Base-by-base conservation (phyloP, 495 filamentous ascomycete genomes). In the Usnea hakonensis region DNA sequence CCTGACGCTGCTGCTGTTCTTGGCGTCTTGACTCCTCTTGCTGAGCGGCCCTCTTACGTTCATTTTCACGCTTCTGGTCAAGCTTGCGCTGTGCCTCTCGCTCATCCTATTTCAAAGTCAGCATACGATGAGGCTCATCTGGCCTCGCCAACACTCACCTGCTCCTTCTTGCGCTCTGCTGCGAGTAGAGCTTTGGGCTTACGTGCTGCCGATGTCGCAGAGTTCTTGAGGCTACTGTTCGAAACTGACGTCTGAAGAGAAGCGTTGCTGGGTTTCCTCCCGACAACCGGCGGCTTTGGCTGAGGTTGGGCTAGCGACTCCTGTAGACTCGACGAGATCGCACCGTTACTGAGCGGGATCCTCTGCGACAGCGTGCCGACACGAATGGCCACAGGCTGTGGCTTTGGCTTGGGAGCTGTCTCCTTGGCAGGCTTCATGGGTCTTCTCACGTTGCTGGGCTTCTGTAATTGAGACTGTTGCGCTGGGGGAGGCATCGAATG, bases 321-420 rank as follows among this genome's bases (percentile, higher is more conserved):
- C 36, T 84, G 80, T 10, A 82, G 73, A 32, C 72, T 81, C n/a
- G 85, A 81, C 28, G 83, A 75, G 9, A 86, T 71, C 5, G 81
- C 74, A 46, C 76, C 75, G 21, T 83, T 86, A 7, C 83, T 79
- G 33, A 88, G 74, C 35, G 86, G 83, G 43, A 86, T 85, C 35
- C 85, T 84, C 43, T 90, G 87, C 28, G 86, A 87, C 14, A 83
- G 77, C 43, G 85, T 86, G 44, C 88, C 86, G 33, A 96, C 86
- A 36, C 87, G 83, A 64, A 96, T 93, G 2, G 88, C 82, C 4
- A 90, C 89, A 2, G 89, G 89, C 21, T 85, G 87, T 16, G 89
- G 89, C 69, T 87, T 88, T 2, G 82, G 70, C 68, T 90, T 91
- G 32, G 79, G 75, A 7, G 79, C 56, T 3, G 79, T 65, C 57